These are phyloP conservation scores for Alternaria ethzedia DNA, from an alignment of 2,329 filamentous ascomycete species.

Conservation along the genomic window DNA sequence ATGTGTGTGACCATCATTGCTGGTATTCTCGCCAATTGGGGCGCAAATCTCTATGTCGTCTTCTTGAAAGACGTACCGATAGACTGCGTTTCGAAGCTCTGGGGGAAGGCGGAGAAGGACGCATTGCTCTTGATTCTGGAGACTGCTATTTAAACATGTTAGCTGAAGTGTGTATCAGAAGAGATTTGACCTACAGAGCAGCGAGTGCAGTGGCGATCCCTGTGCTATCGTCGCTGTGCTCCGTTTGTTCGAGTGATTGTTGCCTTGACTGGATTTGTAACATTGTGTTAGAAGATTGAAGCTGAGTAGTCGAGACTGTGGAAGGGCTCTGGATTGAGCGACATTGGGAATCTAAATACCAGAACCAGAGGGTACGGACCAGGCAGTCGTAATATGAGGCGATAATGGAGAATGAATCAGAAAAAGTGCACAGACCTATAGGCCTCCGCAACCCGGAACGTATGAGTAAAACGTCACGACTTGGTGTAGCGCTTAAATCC, in stretches of 20 bases:
- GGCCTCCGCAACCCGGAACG: not conserved
- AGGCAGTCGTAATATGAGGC: not conserved
- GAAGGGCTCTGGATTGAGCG: not conserved
- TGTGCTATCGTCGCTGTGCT: not conserved
- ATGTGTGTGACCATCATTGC: not conserved
- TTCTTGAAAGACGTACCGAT: not conserved
- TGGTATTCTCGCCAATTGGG: not conserved
- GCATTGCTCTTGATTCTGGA: not conserved
- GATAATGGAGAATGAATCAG: not conserved
- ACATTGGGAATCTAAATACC: not conserved
- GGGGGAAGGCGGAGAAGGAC: not conserved
- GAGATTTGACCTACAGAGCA: not conserved
- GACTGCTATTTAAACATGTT: not conserved
- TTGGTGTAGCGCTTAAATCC: not conserved
- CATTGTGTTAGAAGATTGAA: not conserved
- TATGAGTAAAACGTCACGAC: not conserved
- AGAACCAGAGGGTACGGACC: not conserved
- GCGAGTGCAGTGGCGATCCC: not conserved
- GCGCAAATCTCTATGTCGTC: not conserved
- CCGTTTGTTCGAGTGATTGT: not conserved
- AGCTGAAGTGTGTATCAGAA: not conserved
- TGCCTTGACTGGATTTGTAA: not conserved
- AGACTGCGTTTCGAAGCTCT: slow-evolving; percentile 7
- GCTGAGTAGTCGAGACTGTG: not conserved
- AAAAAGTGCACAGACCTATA: not conserved